Percentiles rank a stretch among this genome's conserved stretches.
Evolutionary conservation across 2,329 filamentous ascomycete genomes (phyloP).

Genomic region (Fusarium zealandicum): DNA sequence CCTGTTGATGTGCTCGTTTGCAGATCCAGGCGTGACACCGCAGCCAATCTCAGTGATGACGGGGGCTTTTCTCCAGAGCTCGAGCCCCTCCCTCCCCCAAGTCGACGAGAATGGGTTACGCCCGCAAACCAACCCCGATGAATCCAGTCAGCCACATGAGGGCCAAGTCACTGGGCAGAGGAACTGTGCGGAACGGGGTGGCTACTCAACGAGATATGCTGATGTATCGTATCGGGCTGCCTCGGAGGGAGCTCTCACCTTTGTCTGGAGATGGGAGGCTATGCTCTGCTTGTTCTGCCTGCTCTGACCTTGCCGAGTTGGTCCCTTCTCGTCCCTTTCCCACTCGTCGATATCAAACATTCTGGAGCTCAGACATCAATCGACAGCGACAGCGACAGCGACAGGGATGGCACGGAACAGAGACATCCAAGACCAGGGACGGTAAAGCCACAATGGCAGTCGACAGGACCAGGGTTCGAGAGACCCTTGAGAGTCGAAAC

Average conservation of each 20-base stretch:
- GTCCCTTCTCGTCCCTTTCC: not conserved
- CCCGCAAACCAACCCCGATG: constrained; percentile 22
- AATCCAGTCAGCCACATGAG: constrained; percentile 33
- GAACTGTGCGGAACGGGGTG: constrained; percentile 8
- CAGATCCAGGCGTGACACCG: constrained; percentile 23
- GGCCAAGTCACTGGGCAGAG: constrained; percentile 28
- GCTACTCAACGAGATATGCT: constrained; percentile 6
- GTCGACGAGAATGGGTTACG: constrained; percentile 2
- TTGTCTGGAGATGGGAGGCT: constrained; percentile 2
- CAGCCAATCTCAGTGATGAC: constrained; percentile 13
- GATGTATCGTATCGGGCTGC: constrained; percentile 5
- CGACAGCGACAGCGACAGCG: constrained; percentile 30
- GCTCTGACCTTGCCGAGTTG: constrained; percentile 16
- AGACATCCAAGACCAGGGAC: constrained; percentile 8
- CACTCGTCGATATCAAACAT: constrained; percentile 19
- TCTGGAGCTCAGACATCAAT: constrained; percentile 31
- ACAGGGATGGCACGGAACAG: constrained; percentile 26
- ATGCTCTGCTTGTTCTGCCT: constrained; percentile 1
- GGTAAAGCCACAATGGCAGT: constrained; percentile 5
- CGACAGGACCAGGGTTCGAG: constrained; percentile 8
- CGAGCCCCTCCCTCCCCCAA: constrained; percentile 15
- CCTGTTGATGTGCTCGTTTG: constrained; percentile 12
- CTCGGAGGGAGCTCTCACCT: not conserved
- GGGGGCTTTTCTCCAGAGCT: constrained; percentile 22
- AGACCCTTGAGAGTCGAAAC: constrained; percentile 10